A percentile compares a stretch with the other conserved stretches of the same genome.
Evolutionary conservation across 2,329 filamentous ascomycete species (phyloP).

Genomic region (Trichophyton rubrum): DNA sequence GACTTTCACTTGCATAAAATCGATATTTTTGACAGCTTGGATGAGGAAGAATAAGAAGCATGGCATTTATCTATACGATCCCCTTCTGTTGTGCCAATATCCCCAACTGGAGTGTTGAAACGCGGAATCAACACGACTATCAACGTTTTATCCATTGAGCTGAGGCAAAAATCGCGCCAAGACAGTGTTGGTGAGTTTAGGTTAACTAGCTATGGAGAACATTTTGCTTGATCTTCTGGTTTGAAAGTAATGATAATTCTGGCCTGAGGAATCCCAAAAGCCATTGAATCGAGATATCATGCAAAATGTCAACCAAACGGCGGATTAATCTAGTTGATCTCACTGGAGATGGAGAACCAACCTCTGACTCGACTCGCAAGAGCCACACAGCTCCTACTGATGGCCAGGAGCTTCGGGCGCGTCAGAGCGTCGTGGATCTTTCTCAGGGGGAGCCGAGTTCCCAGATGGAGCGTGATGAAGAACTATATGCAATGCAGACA

Average conservation of each 20-base stretch:
- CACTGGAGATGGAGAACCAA: conserved; percentile 14
- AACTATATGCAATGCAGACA: conserved; percentile 23
- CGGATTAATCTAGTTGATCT: conserved; percentile 18
- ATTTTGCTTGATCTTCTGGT: background rate
- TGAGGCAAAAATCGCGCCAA: background rate
- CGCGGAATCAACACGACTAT: background rate
- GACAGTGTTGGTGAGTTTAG: background rate
- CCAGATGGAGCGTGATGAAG: conserved; percentile 24
- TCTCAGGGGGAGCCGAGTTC: conserved; percentile 20
- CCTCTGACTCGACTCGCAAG: conserved; percentile 9
- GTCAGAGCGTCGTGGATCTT: conserved; percentile 21
- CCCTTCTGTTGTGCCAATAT: background rate
- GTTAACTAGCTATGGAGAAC: too few species aligned
- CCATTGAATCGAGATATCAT: too few species aligned
- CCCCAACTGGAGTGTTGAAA: background rate
- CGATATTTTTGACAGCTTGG: background rate
- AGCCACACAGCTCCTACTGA: background rate
- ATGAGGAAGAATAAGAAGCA: background rate
- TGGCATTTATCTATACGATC: background rate
- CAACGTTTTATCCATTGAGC: background rate
- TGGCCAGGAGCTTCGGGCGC: conserved; percentile 21
- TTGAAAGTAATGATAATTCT: background rate
- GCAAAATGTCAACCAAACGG: conserved; percentile 6
- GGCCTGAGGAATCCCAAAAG: background rate
- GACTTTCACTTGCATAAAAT: background rate